phyloP scores from a whole-genome alignment of 1,284 basidiomycete species.

The Hemileia vastatrix region DNA sequence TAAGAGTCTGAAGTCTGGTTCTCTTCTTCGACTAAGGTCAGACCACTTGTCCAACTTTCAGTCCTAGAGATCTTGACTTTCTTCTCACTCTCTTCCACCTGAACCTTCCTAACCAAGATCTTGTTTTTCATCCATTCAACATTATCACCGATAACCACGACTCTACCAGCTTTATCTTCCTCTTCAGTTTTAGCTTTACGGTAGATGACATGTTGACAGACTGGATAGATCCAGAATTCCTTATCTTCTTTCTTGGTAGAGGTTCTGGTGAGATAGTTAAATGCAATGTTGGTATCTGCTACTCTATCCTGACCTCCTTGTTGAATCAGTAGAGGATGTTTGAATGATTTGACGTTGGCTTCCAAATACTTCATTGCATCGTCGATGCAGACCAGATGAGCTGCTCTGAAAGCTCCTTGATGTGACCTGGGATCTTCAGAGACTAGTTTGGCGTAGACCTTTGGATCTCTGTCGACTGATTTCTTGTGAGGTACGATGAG shows the following conservation, averaged over 20 bases:
- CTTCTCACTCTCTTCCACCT: not conserved
- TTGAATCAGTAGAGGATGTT: constrained; percentile 36
- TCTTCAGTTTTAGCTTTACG: constrained; percentile 40
- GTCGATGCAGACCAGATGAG: constrained; percentile 33
- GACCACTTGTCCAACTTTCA: not conserved
- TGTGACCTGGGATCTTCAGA: constrained; percentile 38
- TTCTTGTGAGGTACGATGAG: constrained; percentile 39
- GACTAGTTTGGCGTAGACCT: constrained; percentile 38
- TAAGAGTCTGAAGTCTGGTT: not conserved
- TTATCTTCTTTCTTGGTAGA: constrained; percentile 26
- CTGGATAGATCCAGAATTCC: constrained; percentile 36
- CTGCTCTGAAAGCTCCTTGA: constrained; percentile 38
- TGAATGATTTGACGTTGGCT: constrained; percentile 25
- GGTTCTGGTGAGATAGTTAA: constrained; percentile 29
- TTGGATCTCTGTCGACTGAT: constrained; percentile 39
- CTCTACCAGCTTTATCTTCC: constrained; percentile 37
- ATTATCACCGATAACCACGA: constrained; percentile 39
- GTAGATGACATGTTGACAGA: constrained; percentile 42
- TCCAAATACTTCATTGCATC: constrained; percentile 29
- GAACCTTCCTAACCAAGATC: not conserved
- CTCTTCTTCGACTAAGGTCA: not conserved
- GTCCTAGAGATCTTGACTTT: not conserved
- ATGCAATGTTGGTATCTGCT: constrained; percentile 25
- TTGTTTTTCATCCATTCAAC: constrained; percentile 35
- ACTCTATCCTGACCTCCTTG: constrained; percentile 38